Percentiles rank a stretch among this genome's conserved stretches.
Evolutionary conservation across 441 rosid genomes (phyloP).

Genomic region (Erysimum pusillum): DNA sequence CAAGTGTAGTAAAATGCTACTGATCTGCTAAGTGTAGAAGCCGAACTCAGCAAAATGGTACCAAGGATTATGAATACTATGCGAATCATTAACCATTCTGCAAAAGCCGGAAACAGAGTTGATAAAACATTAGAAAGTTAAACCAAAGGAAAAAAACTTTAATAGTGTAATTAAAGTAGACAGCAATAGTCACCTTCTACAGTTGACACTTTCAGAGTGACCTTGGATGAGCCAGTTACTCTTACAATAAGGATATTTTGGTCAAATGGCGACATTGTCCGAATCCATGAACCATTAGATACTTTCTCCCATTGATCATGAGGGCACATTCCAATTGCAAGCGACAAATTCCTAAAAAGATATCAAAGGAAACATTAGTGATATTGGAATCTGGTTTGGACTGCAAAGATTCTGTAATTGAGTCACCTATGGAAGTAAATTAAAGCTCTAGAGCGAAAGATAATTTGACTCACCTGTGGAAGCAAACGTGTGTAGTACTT

Average conservation of each 20-base stretch:
- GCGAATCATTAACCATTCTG: background rate
- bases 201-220: conserved; percentile 60
- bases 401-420: background rate
- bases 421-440: conserved; percentile 77
- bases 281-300: conserved; percentile 71
- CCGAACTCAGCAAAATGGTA: conserved; percentile 56
- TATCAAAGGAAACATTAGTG: background rate
- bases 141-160: background rate
- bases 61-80: conserved; percentile 59
- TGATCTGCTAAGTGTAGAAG: conserved; percentile 72
- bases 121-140: background rate
- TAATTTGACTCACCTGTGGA: conserved; percentile 61
- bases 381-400: background rate
- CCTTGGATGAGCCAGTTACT: conserved; percentile 50
- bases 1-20: conserved; percentile 69
- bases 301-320: conserved; percentile 72
- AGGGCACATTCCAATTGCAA: conserved; percentile 73
- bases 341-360: conserved; percentile 61
- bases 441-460: background rate
- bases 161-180: conserved; percentile 7
- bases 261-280: conserved; percentile 80
- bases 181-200: conserved; percentile 57
- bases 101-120: background rate
- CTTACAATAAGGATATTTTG: conserved; percentile 69
- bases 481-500: conserved; percentile 64